Evolutionary conservation across 2,329 filamentous ascomycete species (phyloP), one percentile per base, ranked within the genome.

Genomic region (Neurospora sp.): DNA sequence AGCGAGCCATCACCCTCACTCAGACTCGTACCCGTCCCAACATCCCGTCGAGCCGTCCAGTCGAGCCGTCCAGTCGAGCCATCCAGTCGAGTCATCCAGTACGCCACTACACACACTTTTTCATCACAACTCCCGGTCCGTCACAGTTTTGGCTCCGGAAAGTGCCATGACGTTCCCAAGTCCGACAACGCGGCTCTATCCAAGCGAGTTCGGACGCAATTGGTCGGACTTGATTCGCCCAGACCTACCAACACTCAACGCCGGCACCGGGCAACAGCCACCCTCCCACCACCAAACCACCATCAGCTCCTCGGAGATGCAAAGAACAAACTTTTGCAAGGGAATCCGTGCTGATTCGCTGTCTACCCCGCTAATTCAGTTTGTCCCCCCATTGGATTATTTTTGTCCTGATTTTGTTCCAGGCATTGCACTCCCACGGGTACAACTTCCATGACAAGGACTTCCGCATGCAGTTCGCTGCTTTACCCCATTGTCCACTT

Each of bases 231-330:
- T 62, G 52, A 62, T 62, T 62, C 52, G 28, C 52, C 52, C 28
- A 62, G 52, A 36, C 23, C 52, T 62, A 33, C 52, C 52, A 36
- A 62, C 52, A 36, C 17, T 15, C 52, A 36, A 62, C 13, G 28
- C 52, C 52, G 52, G 8, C 52, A 62, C 52, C 52, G 52, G 28
- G 23, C 13, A 62, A 62, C 52, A 62, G 15, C 23, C 52, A 15
- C 19, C 46, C 52, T 23, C 19, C 52, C 52, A 62, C 52, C 52
- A 62, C 28, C 52, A 62, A 33, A 62, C 15, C 52, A 62, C 52
- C 28, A 36, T 28, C 40, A 70, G 38, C 68, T 74, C 74, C 76
- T 77, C 75, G 76, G 76, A 77, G 75, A 77, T 77, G 75, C 71
- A 68, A 69, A 72, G 71, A 67, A 36, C 52, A 33, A 62, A 36